Percentiles rank a stretch among this genome's conserved stretches.
phyloP scores from a whole-genome alignment of 768 basidiomycete genomes.

The Tulasnella sp. region DNA sequence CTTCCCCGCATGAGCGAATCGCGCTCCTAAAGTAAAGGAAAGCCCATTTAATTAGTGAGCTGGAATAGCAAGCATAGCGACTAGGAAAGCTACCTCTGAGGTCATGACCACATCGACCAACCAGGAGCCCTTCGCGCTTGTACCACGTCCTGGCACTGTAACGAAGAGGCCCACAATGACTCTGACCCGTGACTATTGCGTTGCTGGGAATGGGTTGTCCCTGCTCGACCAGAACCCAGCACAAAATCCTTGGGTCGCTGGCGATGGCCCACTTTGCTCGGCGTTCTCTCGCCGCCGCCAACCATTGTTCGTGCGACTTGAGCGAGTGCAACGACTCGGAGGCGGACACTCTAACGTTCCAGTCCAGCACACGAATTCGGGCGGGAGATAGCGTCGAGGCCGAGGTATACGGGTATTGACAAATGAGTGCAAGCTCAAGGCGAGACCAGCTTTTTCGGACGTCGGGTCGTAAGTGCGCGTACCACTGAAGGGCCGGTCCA shows the following conservation, averaged over 20 bases:
- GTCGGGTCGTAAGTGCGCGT: neutral
- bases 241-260: neutral
- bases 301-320: neutral
- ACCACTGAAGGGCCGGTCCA: neutral
- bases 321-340: neutral
- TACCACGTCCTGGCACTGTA: neutral
- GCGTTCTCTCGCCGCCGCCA: neutral
- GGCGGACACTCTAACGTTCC: neutral
- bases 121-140: neutral
- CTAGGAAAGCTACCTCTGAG: neutral
- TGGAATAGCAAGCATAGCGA: neutral
- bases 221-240: neutral
- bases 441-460: neutral
- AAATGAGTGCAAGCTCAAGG: neutral
- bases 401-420: neutral
- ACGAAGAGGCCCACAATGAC: neutral
- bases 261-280: neutral
- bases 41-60: neutral
- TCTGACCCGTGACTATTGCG: neutral
- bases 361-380: neutral
- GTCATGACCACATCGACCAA: neutral
- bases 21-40: neutral
- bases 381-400: neutral
- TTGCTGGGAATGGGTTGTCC: neutral
- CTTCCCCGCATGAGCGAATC: neutral